Base-by-base conservation (phyloP, 495 filamentous ascomycete species). In the Hypoxylon lenormandii region DNA sequence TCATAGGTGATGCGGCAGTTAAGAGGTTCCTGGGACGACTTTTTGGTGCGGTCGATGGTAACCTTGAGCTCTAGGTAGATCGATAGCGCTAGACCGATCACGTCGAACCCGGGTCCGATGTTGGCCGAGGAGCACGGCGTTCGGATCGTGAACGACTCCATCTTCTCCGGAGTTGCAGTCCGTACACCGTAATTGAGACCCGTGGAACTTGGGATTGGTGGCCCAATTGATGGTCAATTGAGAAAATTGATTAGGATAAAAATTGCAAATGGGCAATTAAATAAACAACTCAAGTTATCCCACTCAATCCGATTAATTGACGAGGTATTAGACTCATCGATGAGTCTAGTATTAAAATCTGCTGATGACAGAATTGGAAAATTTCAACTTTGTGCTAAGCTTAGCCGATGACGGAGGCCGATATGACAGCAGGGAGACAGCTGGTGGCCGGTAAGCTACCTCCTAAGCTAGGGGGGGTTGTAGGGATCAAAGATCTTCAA, bases 21-120 rank as follows among this genome's bases (percentile, higher is more conserved):
- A 53, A 95, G 84, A 2, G 91, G 87, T 22, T 86, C 78, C 18
- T 81, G 62, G 0, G 90, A 91, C 6, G 78, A 72, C 0, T 75
- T 66, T 52, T 78, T 77, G 67, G 82, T 76, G 46, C 81, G 75
- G 75, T 91, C 84, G 63, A 95, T 79, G 22, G 85, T 90, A 73
- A 97, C 89, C 28, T 85, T 84, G 42, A 97, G 81, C 79, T 97
- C 92, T 48, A 98, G 90, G 79, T 90, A 93, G 75, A 97, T 89
- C 50, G 92, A 93, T 73, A 98, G 82, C 2, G 94, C 94, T 55
- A 98, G 86, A 55, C 95, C 95, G 77, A 97, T 93, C 72, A 97
- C 94, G 79, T 98, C 95, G 82, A 97, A 98, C 13, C 95, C 95
- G 26, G 95, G 95, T 43, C 89, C 94, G 74, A 97, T 96, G 82